phyloP scores from a whole-genome alignment of 2,329 filamentous ascomycete genomes.

The Clathrospora elynae region DNA sequence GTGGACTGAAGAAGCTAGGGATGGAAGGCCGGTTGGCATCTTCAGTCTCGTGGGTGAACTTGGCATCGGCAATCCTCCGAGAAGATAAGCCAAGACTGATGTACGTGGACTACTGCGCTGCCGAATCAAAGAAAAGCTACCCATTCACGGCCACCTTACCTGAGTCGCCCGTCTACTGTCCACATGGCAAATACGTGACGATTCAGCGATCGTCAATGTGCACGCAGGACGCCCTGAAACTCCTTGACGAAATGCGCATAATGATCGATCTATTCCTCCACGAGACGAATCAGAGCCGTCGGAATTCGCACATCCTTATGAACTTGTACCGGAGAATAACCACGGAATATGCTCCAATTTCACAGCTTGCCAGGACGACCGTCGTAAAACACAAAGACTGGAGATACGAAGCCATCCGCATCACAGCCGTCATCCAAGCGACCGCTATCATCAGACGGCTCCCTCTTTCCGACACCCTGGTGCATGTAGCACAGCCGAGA shows the following conservation, averaged over 20 bases:
- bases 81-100: slow-evolving; percentile 33
- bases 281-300: slow-evolving; percentile 24
- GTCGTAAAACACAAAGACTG: slow-evolving; percentile 28
- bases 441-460: slow-evolving; percentile 35
- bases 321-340: slow-evolving; percentile 30
- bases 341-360: slow-evolving; percentile 20
- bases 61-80: slow-evolving; percentile 41
- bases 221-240: slow-evolving; percentile 18
- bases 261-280: slow-evolving; percentile 42
- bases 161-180: slow-evolving; percentile 46
- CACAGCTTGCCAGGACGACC: slow-evolving; percentile 16
- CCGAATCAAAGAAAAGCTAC: slow-evolving; percentile 21
- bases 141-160: slow-evolving; percentile 32
- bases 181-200: slow-evolving; percentile 35
- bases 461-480: slow-evolving; percentile 38
- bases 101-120: slow-evolving; percentile 36
- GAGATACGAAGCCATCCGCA: slow-evolving; percentile 46
- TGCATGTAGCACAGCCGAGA: slow-evolving; percentile 11
- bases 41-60: slow-evolving; percentile 39
- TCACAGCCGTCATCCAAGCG: slow-evolving; percentile 40
- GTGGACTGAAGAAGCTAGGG: slow-evolving; percentile 40
- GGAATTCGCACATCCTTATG: slow-evolving; percentile 22
- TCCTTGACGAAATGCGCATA: slow-evolving; percentile 35
- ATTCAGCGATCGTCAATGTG: slow-evolving; percentile 30
- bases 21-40: slow-evolving; percentile 40